A percentile compares a stretch with the other conserved stretches of the same genome.
Conservation (phyloP, 192 early-diverging fungal genomes). For the Backusella tuberculispora region DNA sequence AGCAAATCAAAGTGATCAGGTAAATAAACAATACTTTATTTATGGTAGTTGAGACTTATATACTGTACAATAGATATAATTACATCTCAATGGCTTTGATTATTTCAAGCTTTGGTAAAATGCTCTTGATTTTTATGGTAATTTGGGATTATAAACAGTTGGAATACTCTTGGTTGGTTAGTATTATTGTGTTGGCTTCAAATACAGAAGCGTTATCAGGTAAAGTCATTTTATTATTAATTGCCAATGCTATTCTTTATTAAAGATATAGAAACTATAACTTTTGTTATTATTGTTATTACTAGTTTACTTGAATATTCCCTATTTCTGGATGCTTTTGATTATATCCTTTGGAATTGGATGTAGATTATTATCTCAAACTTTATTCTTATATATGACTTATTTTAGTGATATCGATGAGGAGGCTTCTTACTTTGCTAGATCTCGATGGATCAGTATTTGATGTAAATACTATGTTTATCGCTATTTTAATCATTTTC, state of each 20-base stretch:
- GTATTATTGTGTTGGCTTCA: slow-evolving; percentile 73
- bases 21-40: slow-evolving; percentile 4
- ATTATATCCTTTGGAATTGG: slow-evolving; percentile 53
- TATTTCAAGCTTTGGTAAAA: slow-evolving; percentile 85
- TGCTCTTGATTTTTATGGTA: slow-evolving; percentile 85
- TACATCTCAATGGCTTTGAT: slow-evolving; percentile 72
- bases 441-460: slow-evolving; percentile 33
- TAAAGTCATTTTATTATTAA: not conserved
- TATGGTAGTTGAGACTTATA: not conserved
- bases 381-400: slow-evolving; percentile 48
- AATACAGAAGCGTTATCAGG: slow-evolving; percentile 69
- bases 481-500: too few species aligned
- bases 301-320: slow-evolving; percentile 54
- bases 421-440: slow-evolving; percentile 12
- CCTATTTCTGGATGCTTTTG: slow-evolving; percentile 47
- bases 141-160: slow-evolving; percentile 90
- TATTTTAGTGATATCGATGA: slow-evolving; percentile 26
- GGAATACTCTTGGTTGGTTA: slow-evolving; percentile 83
- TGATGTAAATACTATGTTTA: slow-evolving; percentile 13
- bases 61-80: slow-evolving; percentile 51
- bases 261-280: not conserved
- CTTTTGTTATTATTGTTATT: not conserved
- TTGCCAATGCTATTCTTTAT: not conserved
- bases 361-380: slow-evolving; percentile 49
- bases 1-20: slow-evolving; percentile 30